Percentiles rank a stretch among this genome's conserved stretches.
These are phyloP conservation scores for Plenodomus biglobosus DNA, from an alignment of 2,329 filamentous ascomycete species.

Conservation along the genomic window DNA sequence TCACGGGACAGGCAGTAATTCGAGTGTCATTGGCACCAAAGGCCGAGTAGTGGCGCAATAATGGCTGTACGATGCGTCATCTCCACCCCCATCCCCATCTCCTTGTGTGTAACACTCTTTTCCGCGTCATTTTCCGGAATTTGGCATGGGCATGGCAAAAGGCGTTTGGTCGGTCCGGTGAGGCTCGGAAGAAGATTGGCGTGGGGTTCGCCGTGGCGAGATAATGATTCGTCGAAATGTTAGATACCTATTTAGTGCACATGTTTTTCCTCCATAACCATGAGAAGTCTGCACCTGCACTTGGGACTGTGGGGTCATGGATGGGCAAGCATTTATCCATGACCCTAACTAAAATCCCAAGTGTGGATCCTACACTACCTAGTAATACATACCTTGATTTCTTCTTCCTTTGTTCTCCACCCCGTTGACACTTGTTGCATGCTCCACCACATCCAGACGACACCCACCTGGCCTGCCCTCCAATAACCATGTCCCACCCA, in stretches of 20 bases:
- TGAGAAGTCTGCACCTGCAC: background rate
- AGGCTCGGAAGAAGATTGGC: background rate
- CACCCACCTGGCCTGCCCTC: background rate
- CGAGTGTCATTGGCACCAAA: slow-evolving; percentile 26
- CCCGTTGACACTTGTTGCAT: background rate
- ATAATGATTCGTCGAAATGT: slow-evolving; percentile 27
- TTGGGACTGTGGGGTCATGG: background rate
- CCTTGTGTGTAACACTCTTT: slow-evolving; percentile 11
- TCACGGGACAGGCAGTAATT: slow-evolving; percentile 12
- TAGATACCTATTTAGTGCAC: slow-evolving; percentile 36
- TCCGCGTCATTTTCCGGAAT: slow-evolving; percentile 6
- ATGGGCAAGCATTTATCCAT: background rate
- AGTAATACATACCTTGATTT: background rate
- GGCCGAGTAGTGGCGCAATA: slow-evolving; percentile 31
- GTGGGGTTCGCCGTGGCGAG: slow-evolving; percentile 9
- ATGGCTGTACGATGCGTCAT: slow-evolving; percentile 7
- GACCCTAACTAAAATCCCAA: background rate
- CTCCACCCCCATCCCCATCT: background rate
- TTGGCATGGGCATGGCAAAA: slow-evolving; percentile 27
- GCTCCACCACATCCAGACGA: background rate
- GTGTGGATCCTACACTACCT: background rate
- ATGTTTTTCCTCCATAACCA: background rate
- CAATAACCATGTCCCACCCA: background rate
- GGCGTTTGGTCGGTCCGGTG: slow-evolving; percentile 15
- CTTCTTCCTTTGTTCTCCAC: background rate